Evolutionary conservation across 2,329 filamentous ascomycete genomes (phyloP), one percentile per base, ranked within the genome.

Genomic region (Fusarium pseudocircinatum): DNA sequence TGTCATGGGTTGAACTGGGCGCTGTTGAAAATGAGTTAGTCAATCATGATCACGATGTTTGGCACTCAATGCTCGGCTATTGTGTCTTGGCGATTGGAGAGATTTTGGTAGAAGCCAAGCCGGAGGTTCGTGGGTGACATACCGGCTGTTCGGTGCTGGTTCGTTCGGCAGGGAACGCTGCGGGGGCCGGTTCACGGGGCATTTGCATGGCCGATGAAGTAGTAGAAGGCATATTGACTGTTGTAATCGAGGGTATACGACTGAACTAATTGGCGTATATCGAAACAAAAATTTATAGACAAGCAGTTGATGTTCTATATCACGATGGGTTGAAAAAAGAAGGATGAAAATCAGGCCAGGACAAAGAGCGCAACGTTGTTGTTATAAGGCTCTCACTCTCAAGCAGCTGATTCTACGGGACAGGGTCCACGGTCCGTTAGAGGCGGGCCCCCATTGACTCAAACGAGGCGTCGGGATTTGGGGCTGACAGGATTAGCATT

Each of bases 81-180:
- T n/a, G 16, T 16, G 39, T 24, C 46, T 52, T 60, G 58, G 28
- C 26, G 20, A 49, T 57, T 46, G 30, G 47, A 36, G 7, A 34
- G 43, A 30, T 22, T 44, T 43, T 15, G 34, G 18, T 20, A 26
- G 36, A 54, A 42, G 60, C 60, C 56, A 63, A 67, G 53, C 53
- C 66, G 44, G 56, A 60, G 42, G 44, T 53, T 58, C 46, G 36
- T 32, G 46, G 16, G 50, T 15, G n/a, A 78, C 82, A 57, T 78
- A 83, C 82, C 42, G 82, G 82, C 66, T 83, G 82, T 58, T 82
- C 79, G 65, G 75, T 62, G 74, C 75, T 81, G 54, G 73, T 60
- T 62, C 73, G 78, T 34, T 65, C 72, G 42, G 75, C 66, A 44
- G 79, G 70, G 40, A 77, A 69, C 47, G 78, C 75, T 46, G 73